Evolutionary conservation across 2,329 filamentous ascomycete genomes (phyloP), one percentile per base, ranked within the genome.

Genomic region (Colletotrichum navitas): DNA sequence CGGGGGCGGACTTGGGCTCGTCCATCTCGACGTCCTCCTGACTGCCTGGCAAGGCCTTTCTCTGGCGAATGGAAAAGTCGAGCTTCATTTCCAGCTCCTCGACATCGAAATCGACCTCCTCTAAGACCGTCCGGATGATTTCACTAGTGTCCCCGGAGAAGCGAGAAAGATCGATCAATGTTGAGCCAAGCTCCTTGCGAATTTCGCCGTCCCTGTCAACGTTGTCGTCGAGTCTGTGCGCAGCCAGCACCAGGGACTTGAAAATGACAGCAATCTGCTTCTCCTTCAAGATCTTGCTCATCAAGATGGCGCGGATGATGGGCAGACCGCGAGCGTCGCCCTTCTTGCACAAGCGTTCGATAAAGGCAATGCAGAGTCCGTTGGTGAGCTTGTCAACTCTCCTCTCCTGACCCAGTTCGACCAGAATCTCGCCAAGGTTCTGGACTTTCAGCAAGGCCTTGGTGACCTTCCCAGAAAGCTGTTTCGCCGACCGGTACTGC

Each of bases 11-110:
- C 72, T 85, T 74, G 5, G 79, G 73, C 8, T 74, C 85, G 24
- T 81, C 82, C 85, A 89, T 89, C 21, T 84, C 80, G 11, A 83
- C 81, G 74, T 90, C 87, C 36, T 87, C 86, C 59, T 83, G 79
- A 2, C 83, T 75, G 63, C 85, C 83, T n/a, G 86, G 83, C 24
- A 89, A 80, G 47, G 85, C 79, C 55, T 87, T 84, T 68, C 76
- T 84, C 10, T 88, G 87, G 51, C 91, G 88, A 72, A 95, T 89
- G 12, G 90, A 88, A 11, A 91, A 89, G 66, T 93, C 91, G 26
- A 97, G 85, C 75, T 90, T 92, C 82, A 93, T 87, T 81, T 96
- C 93, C 24, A 96, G 82, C 59, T 90, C 88, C 72, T 94, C 89
- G 55, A 96, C 88, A 76, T 96, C 92, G 71, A 94, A 86, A 16